These are phyloP conservation scores for Botrytis aclada DNA, from an alignment of 2,329 filamentous ascomycete species.

Conservation along the genomic window DNA sequence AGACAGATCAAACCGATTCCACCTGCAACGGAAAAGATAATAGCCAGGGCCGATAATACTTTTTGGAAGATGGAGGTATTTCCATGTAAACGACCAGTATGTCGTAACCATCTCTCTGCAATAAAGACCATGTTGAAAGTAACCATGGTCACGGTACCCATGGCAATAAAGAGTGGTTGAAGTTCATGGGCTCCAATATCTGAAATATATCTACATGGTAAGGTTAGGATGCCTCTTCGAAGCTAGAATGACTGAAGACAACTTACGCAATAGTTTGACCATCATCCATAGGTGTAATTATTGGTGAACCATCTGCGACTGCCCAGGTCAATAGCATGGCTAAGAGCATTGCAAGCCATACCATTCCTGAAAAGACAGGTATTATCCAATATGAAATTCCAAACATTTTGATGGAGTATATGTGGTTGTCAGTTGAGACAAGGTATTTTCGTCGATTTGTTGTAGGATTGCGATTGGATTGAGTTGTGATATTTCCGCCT, in stretches of 20 bases:
- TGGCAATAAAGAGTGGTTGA: conserved; percentile 74
- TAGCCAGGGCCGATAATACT: conserved; percentile 56
- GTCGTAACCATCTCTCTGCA: conserved; percentile 79
- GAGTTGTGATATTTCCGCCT: neutral
- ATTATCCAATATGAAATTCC: conserved; percentile 21
- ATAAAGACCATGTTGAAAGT: conserved; percentile 77
- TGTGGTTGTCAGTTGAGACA: neutral
- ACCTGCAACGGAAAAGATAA: conserved; percentile 67
- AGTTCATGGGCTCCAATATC: conserved; percentile 59
- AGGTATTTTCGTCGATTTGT: neutral
- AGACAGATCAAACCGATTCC: conserved; percentile 77
- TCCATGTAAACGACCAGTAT: conserved; percentile 70
- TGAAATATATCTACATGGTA: conserved; percentile 61
- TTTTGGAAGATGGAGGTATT: conserved; percentile 65
- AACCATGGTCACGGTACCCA: conserved; percentile 66
- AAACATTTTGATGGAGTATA: conserved; percentile 10
- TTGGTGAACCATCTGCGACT: conserved; percentile 45
- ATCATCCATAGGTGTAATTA: conserved; percentile 58
- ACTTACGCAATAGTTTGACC: conserved; percentile 49
- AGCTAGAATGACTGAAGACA: conserved; percentile 45
- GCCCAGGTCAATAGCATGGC: conserved; percentile 53
- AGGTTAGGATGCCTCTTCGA: conserved; percentile 30
- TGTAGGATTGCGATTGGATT: neutral
- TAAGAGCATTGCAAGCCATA: conserved; percentile 30
- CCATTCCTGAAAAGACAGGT: conserved; percentile 26